Evolutionary conservation across 768 basidiomycete genomes (phyloP).

Genomic region (Russula foetens): DNA sequence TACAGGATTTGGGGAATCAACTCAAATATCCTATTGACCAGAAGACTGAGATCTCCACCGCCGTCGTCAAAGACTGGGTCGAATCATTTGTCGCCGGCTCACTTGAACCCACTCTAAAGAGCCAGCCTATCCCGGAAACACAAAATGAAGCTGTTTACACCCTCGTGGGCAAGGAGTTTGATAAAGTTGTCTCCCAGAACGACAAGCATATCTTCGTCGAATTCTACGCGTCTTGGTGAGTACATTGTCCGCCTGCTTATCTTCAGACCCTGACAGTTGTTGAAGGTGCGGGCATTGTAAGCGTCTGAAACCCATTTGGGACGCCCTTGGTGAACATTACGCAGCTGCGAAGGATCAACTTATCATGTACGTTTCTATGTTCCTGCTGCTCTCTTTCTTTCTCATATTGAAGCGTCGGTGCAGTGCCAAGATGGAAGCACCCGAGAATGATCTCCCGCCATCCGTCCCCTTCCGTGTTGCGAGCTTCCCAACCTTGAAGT

Average conservation of each 20-base stretch:
- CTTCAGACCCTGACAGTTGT: not conserved
- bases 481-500: constrained; percentile 95
- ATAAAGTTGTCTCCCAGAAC: constrained; percentile 78
- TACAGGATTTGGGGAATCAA: constrained; percentile 78
- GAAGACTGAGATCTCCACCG: constrained; percentile 47
- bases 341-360: constrained; percentile 63
- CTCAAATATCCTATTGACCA: constrained; percentile 88
- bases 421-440: constrained; percentile 94
- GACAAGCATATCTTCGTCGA: constrained; percentile 93
- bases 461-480: constrained; percentile 78
- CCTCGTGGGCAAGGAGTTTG: constrained; percentile 86
- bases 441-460: constrained; percentile 91
- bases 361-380: constrained; percentile 50
- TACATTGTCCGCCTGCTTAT: constrained; percentile 14
- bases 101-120: constrained; percentile 81
- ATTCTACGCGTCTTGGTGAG: constrained; percentile 94
- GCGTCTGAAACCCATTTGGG: constrained; percentile 92
- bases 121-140: constrained; percentile 70
- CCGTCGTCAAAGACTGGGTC: constrained; percentile 51
- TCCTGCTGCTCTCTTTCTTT: not conserved
- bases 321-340: constrained; percentile 81
- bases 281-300: constrained; percentile 91
- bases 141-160: constrained; percentile 80
- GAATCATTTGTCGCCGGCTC: constrained; percentile 60
- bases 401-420: constrained; percentile 16